phyloP scores from a whole-genome alignment of 225 moss, liverwort and hornwort species.

The Lunularia cruciata region DNA sequence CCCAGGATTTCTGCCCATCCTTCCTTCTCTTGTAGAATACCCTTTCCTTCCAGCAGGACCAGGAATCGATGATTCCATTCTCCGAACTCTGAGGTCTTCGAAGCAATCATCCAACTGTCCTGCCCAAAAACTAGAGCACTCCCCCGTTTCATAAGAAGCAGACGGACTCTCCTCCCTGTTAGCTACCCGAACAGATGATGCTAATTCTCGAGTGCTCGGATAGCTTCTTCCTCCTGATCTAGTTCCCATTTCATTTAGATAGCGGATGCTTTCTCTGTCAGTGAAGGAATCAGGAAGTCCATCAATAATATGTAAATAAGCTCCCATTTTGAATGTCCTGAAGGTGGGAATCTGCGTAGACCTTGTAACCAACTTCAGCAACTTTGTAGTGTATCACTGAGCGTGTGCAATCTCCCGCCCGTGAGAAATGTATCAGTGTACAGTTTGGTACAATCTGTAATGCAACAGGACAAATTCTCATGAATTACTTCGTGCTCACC shows the following conservation, averaged over 20 bases:
- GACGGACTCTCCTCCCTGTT: background rate
- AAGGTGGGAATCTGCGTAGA: background rate
- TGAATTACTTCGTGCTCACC: no score
- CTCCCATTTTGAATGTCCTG: conserved; percentile 32
- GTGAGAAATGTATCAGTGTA: background rate
- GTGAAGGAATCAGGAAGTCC: conserved; percentile 8
- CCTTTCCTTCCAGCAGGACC: background rate
- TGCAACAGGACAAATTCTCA: background rate
- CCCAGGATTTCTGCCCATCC: conserved; percentile 16
- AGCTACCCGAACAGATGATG: background rate
- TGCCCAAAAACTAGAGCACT: conserved; percentile 43
- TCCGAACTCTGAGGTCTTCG: conserved; percentile 26
- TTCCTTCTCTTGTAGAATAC: conserved; percentile 1
- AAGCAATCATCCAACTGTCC: conserved; percentile 39
- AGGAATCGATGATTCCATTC: background rate
- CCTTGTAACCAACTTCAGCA: background rate
- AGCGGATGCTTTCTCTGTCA: background rate
- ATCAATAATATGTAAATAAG: conserved; percentile 34
- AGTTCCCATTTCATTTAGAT: background rate
- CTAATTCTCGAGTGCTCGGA: background rate
- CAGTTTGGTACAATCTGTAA: background rate
- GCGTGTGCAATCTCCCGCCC: background rate
- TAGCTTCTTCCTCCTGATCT: background rate
- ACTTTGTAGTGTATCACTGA: background rate
- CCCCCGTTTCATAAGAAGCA: background rate